Conservation (phyloP, 129 eudicot species). For the Helichrysum umbraculigerum region DNA sequence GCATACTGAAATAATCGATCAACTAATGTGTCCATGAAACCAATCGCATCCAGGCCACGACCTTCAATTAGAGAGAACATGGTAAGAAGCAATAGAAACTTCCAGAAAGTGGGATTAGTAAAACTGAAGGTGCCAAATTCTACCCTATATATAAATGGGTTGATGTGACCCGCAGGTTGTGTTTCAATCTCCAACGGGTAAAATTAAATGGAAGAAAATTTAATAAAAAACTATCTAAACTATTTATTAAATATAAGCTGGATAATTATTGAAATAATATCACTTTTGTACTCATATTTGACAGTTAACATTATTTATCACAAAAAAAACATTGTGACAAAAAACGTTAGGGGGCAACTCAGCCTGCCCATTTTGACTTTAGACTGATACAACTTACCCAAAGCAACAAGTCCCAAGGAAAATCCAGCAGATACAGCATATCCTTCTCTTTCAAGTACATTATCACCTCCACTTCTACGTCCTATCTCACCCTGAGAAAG, state of each 20-base stretch:
- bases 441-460: constrained; percentile 98
- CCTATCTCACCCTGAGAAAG: constrained; percentile 85
- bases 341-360: not conserved
- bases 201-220: not conserved
- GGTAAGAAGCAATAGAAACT: constrained; percentile 31
- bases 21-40: constrained; percentile 69
- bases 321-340: not conserved
- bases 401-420: constrained; percentile 89
- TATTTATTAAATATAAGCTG: not conserved
- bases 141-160: not conserved
- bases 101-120: constrained; percentile 10
- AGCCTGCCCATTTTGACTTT: not conserved
- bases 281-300: not conserved
- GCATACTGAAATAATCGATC: constrained; percentile 81
- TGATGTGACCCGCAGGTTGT: not conserved
- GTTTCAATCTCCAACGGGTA: not conserved
- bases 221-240: not conserved
- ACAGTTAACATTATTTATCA: not conserved
- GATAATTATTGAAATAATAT: not conserved
- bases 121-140: not conserved
- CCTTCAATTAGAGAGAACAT: constrained; percentile 47
- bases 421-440: constrained; percentile 97
- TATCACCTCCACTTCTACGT: constrained; percentile 99
- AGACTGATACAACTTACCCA: constrained; percentile 52
- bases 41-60: constrained; percentile 75